phyloP scores from a whole-genome alignment of 352 stramenopile species.

The Phytophthora litchii region DNA sequence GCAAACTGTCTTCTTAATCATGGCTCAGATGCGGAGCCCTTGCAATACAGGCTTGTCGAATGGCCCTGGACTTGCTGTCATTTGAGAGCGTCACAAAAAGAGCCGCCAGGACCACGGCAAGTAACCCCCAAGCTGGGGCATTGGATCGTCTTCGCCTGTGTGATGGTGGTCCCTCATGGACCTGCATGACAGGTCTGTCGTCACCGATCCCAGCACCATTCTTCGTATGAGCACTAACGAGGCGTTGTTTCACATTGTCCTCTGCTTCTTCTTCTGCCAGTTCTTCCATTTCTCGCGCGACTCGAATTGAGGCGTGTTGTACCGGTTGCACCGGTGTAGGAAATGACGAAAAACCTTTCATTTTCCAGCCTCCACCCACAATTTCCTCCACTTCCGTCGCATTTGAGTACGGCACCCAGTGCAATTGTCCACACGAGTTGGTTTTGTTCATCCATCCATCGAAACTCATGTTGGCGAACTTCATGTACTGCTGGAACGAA shows the following conservation, averaged over 20 bases:
- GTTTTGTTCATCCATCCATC: constrained; percentile 48
- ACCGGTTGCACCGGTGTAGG: constrained; percentile 12
- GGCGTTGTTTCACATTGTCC: constrained; percentile 9
- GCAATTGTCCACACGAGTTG: constrained; percentile 58
- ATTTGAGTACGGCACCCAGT: constrained; percentile 64
- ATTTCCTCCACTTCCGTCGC: constrained; percentile 48
- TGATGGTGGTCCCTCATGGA: constrained; percentile 37
- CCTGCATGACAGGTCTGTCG: constrained; percentile 21
- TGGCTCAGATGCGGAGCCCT: constrained; percentile 21
- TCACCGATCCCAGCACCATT: constrained; percentile 40
- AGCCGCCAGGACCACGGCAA: constrained; percentile 41
- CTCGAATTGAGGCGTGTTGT: constrained; percentile 6
- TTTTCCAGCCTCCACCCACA: constrained; percentile 45
- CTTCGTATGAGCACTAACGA: constrained; percentile 31
- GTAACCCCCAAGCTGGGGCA: constrained; percentile 46
- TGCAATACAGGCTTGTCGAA: constrained; percentile 39
- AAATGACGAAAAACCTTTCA: too few species aligned
- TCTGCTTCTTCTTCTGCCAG: constrained; percentile 17
- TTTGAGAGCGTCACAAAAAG: constrained; percentile 70
- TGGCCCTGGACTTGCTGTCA: constrained; percentile 50
- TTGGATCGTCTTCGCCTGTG: constrained; percentile 22
- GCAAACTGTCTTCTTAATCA: too few species aligned
- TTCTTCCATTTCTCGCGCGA: constrained; percentile 24
- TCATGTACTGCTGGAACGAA: constrained; percentile 54
- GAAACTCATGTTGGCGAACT: constrained; percentile 60